Percentiles rank a stretch among this genome's conserved stretches.
These are phyloP conservation scores for Ascocoryne sarcoides DNA, from an alignment of 2,329 filamentous ascomycete species.

Conservation along the genomic window DNA sequence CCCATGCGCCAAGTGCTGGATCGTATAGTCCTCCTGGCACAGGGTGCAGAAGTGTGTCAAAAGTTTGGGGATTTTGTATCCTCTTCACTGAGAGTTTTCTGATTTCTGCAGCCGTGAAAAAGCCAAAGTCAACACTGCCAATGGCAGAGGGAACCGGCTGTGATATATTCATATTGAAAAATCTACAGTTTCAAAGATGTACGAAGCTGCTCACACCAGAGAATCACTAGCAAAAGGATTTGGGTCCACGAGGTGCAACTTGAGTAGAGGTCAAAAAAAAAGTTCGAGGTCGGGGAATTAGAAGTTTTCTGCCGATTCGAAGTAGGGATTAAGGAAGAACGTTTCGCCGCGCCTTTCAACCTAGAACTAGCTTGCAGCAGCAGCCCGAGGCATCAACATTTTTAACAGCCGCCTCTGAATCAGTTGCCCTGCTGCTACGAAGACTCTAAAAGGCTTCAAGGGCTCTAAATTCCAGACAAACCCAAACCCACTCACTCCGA, in stretches of 20 bases:
- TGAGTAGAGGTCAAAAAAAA: too few species aligned
- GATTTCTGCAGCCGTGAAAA: slow-evolving; percentile 76
- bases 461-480: background rate
- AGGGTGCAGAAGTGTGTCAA: slow-evolving; percentile 84
- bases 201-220: too few species aligned
- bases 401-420: too few species aligned
- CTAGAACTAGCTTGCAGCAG: too few species aligned
- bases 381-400: too few species aligned
- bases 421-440: too few species aligned
- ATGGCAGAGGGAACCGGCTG: slow-evolving; percentile 79
- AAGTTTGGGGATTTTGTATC: slow-evolving; percentile 89
- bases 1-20: slow-evolving; percentile 81
- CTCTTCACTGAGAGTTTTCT: slow-evolving; percentile 83
- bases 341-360: too few species aligned
- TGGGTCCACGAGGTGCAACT: too few species aligned
- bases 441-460: background rate
- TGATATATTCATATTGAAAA: slow-evolving; percentile 55
- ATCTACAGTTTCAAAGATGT: background rate
- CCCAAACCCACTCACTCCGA: slow-evolving; percentile 19
- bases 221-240: too few species aligned
- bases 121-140: slow-evolving; percentile 80
- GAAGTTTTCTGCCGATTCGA: too few species aligned
- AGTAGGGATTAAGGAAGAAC: too few species aligned
- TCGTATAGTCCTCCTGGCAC: slow-evolving; percentile 89
- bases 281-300: too few species aligned